Percentiles rank a stretch among this genome's conserved stretches.
Evolutionary conservation across 2,329 filamentous ascomycete genomes (phyloP).

Genomic region (Paraconiothyrium brasiliense): DNA sequence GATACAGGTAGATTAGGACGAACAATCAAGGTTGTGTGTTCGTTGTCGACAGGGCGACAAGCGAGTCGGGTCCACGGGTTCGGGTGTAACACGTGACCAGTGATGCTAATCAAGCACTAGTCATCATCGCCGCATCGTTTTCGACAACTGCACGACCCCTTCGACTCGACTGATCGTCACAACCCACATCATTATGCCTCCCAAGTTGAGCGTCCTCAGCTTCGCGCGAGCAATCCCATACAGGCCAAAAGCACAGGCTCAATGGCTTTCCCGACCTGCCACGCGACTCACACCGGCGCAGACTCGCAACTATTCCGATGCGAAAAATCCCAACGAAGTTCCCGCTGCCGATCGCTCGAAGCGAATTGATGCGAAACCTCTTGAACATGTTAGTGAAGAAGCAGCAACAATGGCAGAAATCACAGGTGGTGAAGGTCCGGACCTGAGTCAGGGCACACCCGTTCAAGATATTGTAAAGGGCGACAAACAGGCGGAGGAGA

Average conservation of each 20-base stretch:
- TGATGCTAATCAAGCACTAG: constrained; percentile 10
- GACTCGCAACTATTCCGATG: constrained; percentile 42
- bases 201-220: constrained; percentile 46
- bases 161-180: constrained; percentile 13
- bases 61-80: neutral
- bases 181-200: constrained; percentile 47
- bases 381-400: constrained; percentile 72
- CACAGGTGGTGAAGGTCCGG: constrained; percentile 66
- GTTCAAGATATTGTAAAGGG: constrained; percentile 73
- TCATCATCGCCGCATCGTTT: constrained; percentile 30
- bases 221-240: constrained; percentile 46
- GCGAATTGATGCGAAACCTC: constrained; percentile 44
- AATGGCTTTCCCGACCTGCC: constrained; percentile 40
- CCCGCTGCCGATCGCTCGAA: constrained; percentile 43
- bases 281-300: constrained; percentile 35
- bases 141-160: constrained; percentile 17
- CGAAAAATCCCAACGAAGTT: constrained; percentile 38
- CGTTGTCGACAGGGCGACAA: neutral
- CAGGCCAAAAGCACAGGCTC: constrained; percentile 37
- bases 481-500: constrained; percentile 68
- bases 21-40: too few species aligned
- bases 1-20: too few species aligned
- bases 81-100: constrained; percentile 26
- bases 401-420: constrained; percentile 68
- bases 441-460: constrained; percentile 71